Conservation (phyloP, 2,329 filamentous ascomycete genomes). For the Venturia nashicola region DNA sequence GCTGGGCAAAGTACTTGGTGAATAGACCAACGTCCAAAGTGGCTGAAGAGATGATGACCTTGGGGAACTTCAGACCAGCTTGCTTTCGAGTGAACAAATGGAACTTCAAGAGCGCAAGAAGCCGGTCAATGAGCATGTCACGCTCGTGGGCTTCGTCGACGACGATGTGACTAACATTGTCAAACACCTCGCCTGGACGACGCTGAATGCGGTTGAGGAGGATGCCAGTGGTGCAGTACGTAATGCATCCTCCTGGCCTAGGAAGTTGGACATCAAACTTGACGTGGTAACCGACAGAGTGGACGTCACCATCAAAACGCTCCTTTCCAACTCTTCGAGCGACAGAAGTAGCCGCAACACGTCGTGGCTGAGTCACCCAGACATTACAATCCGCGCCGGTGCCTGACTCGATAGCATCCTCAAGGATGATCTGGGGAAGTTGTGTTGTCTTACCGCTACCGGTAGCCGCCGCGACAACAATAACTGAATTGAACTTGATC, state of each 20-base stretch:
- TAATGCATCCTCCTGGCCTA: slow-evolving; percentile 34
- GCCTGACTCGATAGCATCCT: slow-evolving; percentile 30
- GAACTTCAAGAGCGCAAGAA: slow-evolving; percentile 33
- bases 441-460: slow-evolving; percentile 39
- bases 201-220: slow-evolving; percentile 33
- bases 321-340: slow-evolving; percentile 36
- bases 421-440: slow-evolving; percentile 41
- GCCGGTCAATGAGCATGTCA: slow-evolving; percentile 32
- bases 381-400: slow-evolving; percentile 33
- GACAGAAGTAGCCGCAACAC: slow-evolving; percentile 35
- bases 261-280: slow-evolving; percentile 17
- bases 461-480: slow-evolving; percentile 34
- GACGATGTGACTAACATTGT: slow-evolving; percentile 33
- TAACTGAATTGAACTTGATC: slow-evolving; percentile 28
- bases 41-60: slow-evolving; percentile 37
- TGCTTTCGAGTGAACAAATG: slow-evolving; percentile 23
- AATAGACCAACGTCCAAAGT: slow-evolving; percentile 34
- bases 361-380: slow-evolving; percentile 37
- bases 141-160: slow-evolving; percentile 41
- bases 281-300: slow-evolving; percentile 20
- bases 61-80: slow-evolving; percentile 24
- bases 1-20: slow-evolving; percentile 29
- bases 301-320: slow-evolving; percentile 27
- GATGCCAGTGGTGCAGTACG: slow-evolving; percentile 38
- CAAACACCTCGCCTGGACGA: slow-evolving; percentile 25